phyloP scores from a whole-genome alignment of 306 rosid species.

The Casuarina equisetifolia region DNA sequence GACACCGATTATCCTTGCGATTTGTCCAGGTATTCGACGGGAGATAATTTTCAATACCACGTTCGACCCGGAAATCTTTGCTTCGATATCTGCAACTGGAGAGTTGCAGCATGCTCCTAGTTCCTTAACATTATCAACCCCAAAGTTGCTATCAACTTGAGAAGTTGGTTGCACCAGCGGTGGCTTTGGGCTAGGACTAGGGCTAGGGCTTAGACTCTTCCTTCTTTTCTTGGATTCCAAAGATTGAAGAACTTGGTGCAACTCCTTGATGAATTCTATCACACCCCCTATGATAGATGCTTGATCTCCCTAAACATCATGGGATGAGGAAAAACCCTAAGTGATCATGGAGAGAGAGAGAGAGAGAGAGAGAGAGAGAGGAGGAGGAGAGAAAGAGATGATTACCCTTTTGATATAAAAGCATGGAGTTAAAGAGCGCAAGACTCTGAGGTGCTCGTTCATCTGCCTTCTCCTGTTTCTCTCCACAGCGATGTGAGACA shows the following conservation, averaged over 20 bases:
- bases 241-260: constrained; percentile 79
- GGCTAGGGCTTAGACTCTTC: constrained; percentile 92
- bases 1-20: constrained; percentile 57
- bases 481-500: constrained; percentile 98
- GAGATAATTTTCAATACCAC: constrained; percentile 72
- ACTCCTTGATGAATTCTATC: constrained; percentile 88
- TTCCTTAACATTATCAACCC: constrained; percentile 48
- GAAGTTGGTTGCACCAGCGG: constrained; percentile 23
- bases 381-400: background rate
- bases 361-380: background rate
- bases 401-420: constrained; percentile 97
- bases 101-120: constrained; percentile 85
- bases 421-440: constrained; percentile 83
- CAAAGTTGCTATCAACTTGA: constrained; percentile 37
- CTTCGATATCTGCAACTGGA: constrained; percentile 83
- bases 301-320: constrained; percentile 71
- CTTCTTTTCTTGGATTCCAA: constrained; percentile 87
- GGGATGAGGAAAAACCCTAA: too few relatives aligned
- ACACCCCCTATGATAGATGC: constrained; percentile 97
- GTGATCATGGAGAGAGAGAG: background rate
- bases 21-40: constrained; percentile 59
- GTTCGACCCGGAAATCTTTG: constrained; percentile 81
- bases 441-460: constrained; percentile 95
- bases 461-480: constrained; percentile 92
- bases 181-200: constrained; percentile 55